Evolutionary conservation across 2,329 filamentous ascomycete species (phyloP).

Genomic region (Diaporthe sp.): DNA sequence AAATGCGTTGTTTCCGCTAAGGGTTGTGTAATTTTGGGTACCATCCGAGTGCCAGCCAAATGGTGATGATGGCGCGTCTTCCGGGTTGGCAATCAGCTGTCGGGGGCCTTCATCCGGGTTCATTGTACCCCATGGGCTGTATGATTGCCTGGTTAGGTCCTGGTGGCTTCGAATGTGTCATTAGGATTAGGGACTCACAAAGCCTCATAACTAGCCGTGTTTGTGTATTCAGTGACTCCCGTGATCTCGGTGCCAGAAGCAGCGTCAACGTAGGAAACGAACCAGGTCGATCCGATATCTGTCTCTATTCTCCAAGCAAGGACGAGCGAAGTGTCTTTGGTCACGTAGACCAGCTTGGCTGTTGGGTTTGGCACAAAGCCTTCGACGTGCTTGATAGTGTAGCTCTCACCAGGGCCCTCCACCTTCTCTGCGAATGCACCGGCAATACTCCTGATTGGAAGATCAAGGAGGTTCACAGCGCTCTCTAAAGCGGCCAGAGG

Average conservation of each 20-base stretch:
- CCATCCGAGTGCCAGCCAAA: conserved; percentile 21
- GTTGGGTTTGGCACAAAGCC: background rate
- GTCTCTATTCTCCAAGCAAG: conserved; percentile 6
- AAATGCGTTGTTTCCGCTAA: background rate
- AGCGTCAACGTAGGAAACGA: conserved; percentile 1
- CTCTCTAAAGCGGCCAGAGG: background rate
- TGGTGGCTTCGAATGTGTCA: background rate
- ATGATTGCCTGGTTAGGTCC: background rate
- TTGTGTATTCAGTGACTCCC: background rate
- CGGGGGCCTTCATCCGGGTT: background rate
- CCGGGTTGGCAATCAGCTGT: background rate
- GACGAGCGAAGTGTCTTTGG: background rate
- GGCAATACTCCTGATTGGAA: background rate
- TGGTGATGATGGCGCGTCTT: background rate
- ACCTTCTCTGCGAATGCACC: background rate
- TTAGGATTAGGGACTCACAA: background rate
- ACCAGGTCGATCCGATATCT: background rate
- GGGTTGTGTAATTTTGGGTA: background rate
- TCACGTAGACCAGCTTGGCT: background rate
- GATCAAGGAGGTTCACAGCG: background rate
- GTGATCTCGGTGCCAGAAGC: background rate
- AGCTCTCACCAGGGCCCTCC: background rate
- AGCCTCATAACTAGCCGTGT: background rate
- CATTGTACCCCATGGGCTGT: conserved; percentile 16
- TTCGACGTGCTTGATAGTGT: background rate